Conservation (phyloP, 2,329 filamentous ascomycete species). For the Colletotrichum somersetense region DNA sequence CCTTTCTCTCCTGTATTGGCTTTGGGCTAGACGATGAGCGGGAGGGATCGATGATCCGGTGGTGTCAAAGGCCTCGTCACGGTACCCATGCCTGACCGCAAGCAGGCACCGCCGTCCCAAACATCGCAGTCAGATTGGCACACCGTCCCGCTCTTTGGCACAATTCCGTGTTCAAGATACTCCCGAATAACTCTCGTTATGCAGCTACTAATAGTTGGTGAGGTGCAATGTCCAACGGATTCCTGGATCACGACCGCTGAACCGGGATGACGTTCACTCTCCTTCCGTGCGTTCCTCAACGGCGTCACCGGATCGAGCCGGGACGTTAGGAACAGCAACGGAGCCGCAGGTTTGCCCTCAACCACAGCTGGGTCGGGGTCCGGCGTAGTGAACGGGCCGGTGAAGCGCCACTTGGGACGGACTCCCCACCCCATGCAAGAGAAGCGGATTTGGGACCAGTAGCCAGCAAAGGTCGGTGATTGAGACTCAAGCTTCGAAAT, state of each 20-base stretch:
- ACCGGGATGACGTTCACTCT: slow-evolving; percentile 47
- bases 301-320: slow-evolving; percentile 62
- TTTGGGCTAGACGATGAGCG: neutral
- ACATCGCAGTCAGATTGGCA: slow-evolving; percentile 45
- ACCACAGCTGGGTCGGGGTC: slow-evolving; percentile 43
- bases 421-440: slow-evolving; percentile 55
- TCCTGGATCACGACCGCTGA: slow-evolving; percentile 49
- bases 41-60: neutral
- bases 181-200: slow-evolving; percentile 43
- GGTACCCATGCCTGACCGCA: slow-evolving; percentile 16
- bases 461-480: slow-evolving; percentile 50
- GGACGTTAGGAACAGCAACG: slow-evolving; percentile 59
- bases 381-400: slow-evolving; percentile 51
- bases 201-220: slow-evolving; percentile 42
- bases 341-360: slow-evolving; percentile 53
- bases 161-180: slow-evolving; percentile 49
- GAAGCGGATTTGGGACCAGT: slow-evolving; percentile 54
- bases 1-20: fast-evolving
- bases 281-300: slow-evolving; percentile 51
- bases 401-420: slow-evolving; percentile 56
- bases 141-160: slow-evolving; percentile 45
- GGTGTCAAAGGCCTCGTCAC: neutral
- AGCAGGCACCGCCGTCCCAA: slow-evolving; percentile 35
- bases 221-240: slow-evolving; percentile 47
- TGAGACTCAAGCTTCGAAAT: slow-evolving; percentile 45